These are phyloP conservation scores for Entelexis paramagnoliae DNA, from an alignment of 1,139 yeast genomes.

Conservation along the genomic window DNA sequence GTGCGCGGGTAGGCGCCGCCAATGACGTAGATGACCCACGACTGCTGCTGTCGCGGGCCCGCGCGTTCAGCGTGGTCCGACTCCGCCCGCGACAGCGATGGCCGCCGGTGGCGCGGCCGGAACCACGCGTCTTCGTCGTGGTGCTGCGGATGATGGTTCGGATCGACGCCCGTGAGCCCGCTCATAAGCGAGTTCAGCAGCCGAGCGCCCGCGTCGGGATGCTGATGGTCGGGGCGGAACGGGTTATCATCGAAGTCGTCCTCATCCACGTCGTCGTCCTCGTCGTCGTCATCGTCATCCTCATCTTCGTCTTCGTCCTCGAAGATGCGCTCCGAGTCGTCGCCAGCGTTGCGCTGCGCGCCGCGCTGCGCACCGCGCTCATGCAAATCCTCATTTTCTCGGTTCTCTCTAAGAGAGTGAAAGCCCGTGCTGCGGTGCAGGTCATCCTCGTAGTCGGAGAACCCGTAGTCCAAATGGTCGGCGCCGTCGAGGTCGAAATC, in stretches of 20 bases:
- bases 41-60: constrained; percentile 40
- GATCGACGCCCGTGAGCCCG: neutral
- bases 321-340: neutral
- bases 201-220: neutral
- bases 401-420: neutral
- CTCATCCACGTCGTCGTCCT: neutral
- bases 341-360: neutral
- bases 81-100: neutral
- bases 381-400: neutral
- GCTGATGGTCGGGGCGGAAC: neutral
- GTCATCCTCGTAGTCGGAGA: neutral
- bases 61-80: constrained; percentile 37
- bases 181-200: constrained; percentile 1
- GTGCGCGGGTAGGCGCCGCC: constrained; percentile 41
- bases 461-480: neutral
- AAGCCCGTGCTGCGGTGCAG: neutral
- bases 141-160: neutral
- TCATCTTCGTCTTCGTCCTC: neutral
- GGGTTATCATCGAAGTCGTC: neutral
- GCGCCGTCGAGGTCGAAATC: too few species aligned
- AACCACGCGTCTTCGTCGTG: neutral
- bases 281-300: neutral
- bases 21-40: constrained; percentile 45
- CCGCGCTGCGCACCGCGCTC: neutral
- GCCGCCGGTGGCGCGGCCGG: neutral